Evolutionary conservation across 257 asterid genomes (phyloP), one percentile per base, ranked within the genome.

Genomic region (Coffea eugenioides): DNA sequence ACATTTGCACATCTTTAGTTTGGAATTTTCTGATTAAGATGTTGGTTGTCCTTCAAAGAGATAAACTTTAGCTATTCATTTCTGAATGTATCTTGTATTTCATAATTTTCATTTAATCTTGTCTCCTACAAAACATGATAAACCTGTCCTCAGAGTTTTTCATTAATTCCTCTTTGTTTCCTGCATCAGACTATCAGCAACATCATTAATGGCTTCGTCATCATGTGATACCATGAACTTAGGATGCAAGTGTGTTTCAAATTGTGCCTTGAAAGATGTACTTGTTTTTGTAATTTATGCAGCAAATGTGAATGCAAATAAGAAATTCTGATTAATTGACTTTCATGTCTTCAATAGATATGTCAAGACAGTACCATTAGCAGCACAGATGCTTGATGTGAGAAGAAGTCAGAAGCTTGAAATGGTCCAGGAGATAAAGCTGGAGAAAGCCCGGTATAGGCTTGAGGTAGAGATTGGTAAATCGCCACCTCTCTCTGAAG

Each of bases 391-490:
- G 86, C 96, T 95, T 80, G 99, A 94, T 77, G 90, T 95, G 83
- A 90, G 96, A 87, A 91, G 77, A 86, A 88, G 14, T 82, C 98
- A 94, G 78, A 96, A 96, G 86, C 96, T 90, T 84, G 90, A 96
- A 87, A 91, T 96, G 79, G 92, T 91, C 81, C 87, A 92, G 85
- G 90, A 90, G 83, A 82, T 96, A 82, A 96, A 90, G 81, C 69
- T 86, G 72, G 97, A 89, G 87, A 88, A 94, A 86, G 97, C 99
- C 6, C 91, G 95, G n/a, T 94, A 94, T 83, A 89, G 93, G 73
- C 86, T 96, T 78, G 97, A 96, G 89, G 98, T 90, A 64, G 98
- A 94, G 90, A 94, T 96, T 76, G 99, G 98, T 66, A 92, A 96
- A 94, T 91, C 97, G 81, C 98, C 98, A 73, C 96, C 97, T 73